phyloP scores from a whole-genome alignment of 805 yeast genomes.

The Saccharomyces paradoxus region DNA sequence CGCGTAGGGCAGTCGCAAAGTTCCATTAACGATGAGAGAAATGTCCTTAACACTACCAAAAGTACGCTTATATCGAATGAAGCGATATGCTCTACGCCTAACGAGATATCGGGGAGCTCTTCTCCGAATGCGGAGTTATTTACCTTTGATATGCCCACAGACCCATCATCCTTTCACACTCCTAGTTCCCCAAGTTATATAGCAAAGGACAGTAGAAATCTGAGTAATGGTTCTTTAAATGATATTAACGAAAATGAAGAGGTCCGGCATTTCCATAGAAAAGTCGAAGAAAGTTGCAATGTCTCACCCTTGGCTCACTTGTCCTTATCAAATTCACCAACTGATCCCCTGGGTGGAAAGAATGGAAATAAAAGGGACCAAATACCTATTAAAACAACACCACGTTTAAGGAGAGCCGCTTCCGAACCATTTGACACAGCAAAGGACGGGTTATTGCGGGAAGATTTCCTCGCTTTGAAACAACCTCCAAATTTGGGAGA shows the following conservation, averaged over 20 bases:
- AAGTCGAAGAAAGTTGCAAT: background rate
- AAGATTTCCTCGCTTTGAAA: background rate
- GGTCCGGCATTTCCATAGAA: constrained; percentile 1
- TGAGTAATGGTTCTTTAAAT: constrained; percentile 26
- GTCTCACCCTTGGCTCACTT: background rate
- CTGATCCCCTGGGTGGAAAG: background rate
- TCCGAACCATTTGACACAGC: constrained; percentile 59
- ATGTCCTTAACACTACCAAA: background rate
- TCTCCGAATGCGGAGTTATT: background rate
- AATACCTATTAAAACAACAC: constrained; percentile 7
- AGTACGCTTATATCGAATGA: background rate
- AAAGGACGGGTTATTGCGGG: constrained; percentile 15
- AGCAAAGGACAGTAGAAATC: constrained; percentile 10
- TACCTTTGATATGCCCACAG: background rate
- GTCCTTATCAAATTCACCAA: constrained; percentile 1
- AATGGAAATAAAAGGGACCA: background rate
- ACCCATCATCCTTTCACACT: background rate
- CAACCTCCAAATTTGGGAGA: constrained; percentile 2
- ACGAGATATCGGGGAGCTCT: background rate
- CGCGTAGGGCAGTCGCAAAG: background rate
- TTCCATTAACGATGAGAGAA: background rate
- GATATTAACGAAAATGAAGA: constrained; percentile 32
- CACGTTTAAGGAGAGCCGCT: constrained; percentile 62
- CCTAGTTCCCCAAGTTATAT: background rate
- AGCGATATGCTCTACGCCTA: background rate